These are phyloP conservation scores for Abrus pulchellus DNA, from an alignment of 306 rosid species.

Conservation along the genomic window DNA sequence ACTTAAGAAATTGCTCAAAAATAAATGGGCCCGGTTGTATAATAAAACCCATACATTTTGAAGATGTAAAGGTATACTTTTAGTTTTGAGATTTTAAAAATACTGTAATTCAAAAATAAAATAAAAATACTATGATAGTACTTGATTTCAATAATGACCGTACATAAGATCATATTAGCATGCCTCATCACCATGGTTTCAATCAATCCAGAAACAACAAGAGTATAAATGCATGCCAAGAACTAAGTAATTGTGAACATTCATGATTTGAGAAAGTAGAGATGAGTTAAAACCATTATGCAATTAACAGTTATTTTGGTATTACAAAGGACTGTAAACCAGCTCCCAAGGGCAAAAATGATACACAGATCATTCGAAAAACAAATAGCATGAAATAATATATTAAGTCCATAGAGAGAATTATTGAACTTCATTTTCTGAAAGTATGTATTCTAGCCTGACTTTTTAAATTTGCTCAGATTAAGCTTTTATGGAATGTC, in stretches of 20 bases:
- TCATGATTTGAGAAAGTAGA: background rate
- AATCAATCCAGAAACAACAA: slow-evolving; percentile 20
- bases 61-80: too few relatives aligned
- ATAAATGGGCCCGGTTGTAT: too few relatives aligned
- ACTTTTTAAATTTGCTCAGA: slow-evolving; percentile 24
- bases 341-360: background rate
- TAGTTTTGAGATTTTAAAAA: too few relatives aligned
- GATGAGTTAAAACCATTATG: background rate
- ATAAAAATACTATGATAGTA: too few relatives aligned
- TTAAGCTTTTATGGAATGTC: slow-evolving; percentile 10
- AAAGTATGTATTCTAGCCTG: background rate
- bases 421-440: background rate
- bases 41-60: too few relatives aligned
- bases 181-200: slow-evolving; percentile 8
- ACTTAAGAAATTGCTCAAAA: too few relatives aligned
- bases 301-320: slow-evolving; percentile 17
- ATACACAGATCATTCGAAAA: background rate
- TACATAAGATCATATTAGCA: slow-evolving; percentile 8
- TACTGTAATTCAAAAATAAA: too few relatives aligned
- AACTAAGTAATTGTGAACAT: background rate
- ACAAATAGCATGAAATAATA: background rate
- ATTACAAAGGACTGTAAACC: background rate
- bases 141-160: background rate
- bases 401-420: background rate
- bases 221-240: slow-evolving; percentile 16